A percentile compares a stretch with the other conserved stretches of the same genome.
phyloP scores from a whole-genome alignment of 2,329 filamentous ascomycete genomes.

The Diaporthe eres region DNA sequence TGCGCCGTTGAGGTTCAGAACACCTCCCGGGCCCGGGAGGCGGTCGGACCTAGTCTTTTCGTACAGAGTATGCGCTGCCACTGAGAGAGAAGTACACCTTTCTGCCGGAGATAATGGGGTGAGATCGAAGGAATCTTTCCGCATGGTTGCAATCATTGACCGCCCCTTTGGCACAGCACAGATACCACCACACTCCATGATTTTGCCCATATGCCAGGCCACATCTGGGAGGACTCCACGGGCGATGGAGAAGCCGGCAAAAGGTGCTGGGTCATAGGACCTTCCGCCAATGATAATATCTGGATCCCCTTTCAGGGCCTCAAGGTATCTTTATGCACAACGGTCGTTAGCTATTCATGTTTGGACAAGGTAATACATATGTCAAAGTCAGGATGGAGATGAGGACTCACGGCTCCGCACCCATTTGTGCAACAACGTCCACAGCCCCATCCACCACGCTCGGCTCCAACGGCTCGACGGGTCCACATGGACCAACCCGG shows the following conservation, averaged over 20 bases:
- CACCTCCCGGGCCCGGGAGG: neutral
- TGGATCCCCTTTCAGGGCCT: neutral
- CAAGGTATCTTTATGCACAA: neutral
- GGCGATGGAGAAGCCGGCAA: neutral
- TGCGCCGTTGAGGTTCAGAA: neutral
- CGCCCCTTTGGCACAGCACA: conserved; percentile 2
- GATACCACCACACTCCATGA: conserved; percentile 13
- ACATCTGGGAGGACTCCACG: neutral
- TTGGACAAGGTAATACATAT: neutral
- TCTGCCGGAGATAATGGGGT: neutral
- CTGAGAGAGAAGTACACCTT: neutral
- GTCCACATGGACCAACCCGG: conserved; percentile 2
- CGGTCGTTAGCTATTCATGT: neutral
- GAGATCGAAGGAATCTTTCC: neutral
- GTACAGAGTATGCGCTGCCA: conserved; percentile 3
- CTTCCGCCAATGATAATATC: neutral
- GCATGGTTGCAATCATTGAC: conserved; percentile 8
- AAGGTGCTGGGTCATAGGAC: neutral
- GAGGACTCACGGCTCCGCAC: neutral
- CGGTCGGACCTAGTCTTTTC: conserved; percentile 5
- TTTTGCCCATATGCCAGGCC: conserved; percentile 16
- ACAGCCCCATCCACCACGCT: neutral
- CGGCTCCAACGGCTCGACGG: neutral
- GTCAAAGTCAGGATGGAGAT: accelerated
- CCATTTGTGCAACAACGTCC: conserved; percentile 18